Conservation (phyloP, 257 asterid genomes). For the Fraxinus cuspidata region DNA sequence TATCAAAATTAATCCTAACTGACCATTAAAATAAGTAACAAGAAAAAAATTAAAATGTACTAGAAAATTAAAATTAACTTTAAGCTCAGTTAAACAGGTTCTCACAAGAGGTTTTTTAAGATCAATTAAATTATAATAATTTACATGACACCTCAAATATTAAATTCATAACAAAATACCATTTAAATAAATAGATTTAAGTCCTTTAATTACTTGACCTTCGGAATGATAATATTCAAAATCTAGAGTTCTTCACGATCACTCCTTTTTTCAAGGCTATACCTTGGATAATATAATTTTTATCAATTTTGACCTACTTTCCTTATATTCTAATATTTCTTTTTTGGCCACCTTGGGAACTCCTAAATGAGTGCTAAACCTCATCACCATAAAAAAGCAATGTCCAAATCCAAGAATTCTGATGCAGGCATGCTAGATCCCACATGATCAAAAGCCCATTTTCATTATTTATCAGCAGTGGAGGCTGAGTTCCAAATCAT, state of each 20-base stretch:
- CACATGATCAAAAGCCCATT: neutral
- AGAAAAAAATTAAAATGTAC: too few relatives aligned
- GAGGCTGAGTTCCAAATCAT: constrained; percentile 10
- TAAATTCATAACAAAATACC: too few relatives aligned
- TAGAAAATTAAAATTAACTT: too few relatives aligned
- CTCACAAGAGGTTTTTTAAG: too few relatives aligned
- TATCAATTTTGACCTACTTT: constrained; percentile 1
- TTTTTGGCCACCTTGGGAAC: neutral
- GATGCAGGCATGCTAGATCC: constrained; percentile 9
- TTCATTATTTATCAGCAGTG: constrained; percentile 13
- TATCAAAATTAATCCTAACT: too few relatives aligned
- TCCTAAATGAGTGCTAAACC: neutral
- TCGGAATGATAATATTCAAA: neutral
- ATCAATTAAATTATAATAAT: too few relatives aligned
- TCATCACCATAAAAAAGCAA: neutral
- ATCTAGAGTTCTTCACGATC: neutral
- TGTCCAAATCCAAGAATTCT: constrained; percentile 10
- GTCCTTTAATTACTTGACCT: neutral
- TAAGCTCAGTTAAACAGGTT: too few relatives aligned
- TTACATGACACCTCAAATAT: too few relatives aligned
- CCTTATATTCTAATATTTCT: neutral
- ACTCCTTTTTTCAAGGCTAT: neutral
- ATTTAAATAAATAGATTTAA: too few relatives aligned
- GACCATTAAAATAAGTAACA: too few relatives aligned
- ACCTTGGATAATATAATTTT: neutral